Base-by-base conservation (phyloP, 257 asterid genomes). In the Lycium barbarum region DNA sequence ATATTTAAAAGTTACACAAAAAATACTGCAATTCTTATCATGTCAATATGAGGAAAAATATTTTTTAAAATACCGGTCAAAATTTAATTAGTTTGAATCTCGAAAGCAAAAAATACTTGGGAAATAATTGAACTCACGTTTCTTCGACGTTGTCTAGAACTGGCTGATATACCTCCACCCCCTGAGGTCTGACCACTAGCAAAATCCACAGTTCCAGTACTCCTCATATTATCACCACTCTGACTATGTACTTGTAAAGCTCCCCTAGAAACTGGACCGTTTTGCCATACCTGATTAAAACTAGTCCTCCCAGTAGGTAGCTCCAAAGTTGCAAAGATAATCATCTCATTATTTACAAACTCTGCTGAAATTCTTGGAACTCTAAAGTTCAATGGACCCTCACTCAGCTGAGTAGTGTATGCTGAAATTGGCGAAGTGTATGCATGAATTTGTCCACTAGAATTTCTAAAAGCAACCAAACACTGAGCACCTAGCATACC, bases 241-340 rank as follows among this genome's bases (percentile, higher is more conserved):
- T 11, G 38, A 13, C 13, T 1, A 83, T 54, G 85, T 0, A 0
- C 17, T 65, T 7, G 36, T 33, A 72, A 58, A 72, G 20, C 0
- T 43, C 6, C 9, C 13, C 55, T 73, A 72, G 85, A 83, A 58
- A 83, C 49, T 70, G 0, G 11, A 40, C 90, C 90, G 22, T 66
- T 80, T 22, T 87, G 88, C 91, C 91, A 88, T 0, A 79, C 91
- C 68, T 87, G 89, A 79, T 80, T 86, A 83, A 88, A 62, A 11
- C n/a, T 55, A 6, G 85, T 66, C 14, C 8, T 73, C 1, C 57
- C 81, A 63, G 14, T 81, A 12, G 85, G 91, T 20, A 86, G 85
- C 7, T 20, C 59, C 18, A 88, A 35, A 6, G 63, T 80, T 1
- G 91, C 91, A 54, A 84, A 87, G 2, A 88, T 70, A 20, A 76